Evolutionary conservation across 1,284 basidiomycete species (phyloP).

Genomic region (Bjerkandera adusta): DNA sequence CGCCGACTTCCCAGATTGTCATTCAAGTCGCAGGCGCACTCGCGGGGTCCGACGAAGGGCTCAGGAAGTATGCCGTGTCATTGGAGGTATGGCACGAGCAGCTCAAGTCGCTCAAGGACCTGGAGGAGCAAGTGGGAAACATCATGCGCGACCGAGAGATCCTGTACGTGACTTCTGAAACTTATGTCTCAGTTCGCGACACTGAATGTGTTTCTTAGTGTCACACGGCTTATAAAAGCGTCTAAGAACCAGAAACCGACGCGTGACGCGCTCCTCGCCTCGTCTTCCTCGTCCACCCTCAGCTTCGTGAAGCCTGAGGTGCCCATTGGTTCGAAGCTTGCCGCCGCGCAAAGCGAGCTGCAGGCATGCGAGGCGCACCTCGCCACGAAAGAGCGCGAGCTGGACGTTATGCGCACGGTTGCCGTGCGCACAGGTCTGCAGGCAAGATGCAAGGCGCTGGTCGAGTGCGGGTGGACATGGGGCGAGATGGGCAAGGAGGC

Average conservation of each 20-base stretch:
- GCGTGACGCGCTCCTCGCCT: slow-evolving; percentile 41
- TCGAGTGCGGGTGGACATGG: slow-evolving; percentile 67
- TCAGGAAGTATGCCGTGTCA: slow-evolving; percentile 54
- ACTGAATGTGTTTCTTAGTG: slow-evolving; percentile 37
- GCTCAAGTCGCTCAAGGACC: slow-evolving; percentile 48
- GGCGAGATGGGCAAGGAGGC: slow-evolving; percentile 62
- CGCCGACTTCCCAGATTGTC: slow-evolving; percentile 55
- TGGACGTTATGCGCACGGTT: slow-evolving; percentile 47
- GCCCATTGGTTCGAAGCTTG: slow-evolving; percentile 47
- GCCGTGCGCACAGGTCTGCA: slow-evolving; percentile 61
- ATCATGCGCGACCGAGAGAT: slow-evolving; percentile 75
- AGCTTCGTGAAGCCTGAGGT: slow-evolving; percentile 35
- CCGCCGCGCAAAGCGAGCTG: slow-evolving; percentile 65
- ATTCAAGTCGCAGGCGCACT: slow-evolving; percentile 57
- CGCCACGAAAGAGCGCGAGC: slow-evolving; percentile 61
- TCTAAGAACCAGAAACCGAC: slow-evolving; percentile 56
- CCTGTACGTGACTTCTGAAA: slow-evolving; percentile 47
- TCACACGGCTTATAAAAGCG: slow-evolving; percentile 73
- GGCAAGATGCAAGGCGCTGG: slow-evolving; percentile 58
- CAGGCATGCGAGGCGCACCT: slow-evolving; percentile 77
- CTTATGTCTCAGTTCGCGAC: background rate
- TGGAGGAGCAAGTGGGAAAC: slow-evolving; percentile 67
- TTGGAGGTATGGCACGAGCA: slow-evolving; percentile 66
- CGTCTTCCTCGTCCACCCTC: slow-evolving; percentile 34
- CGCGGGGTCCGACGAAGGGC: slow-evolving; percentile 63